Evolutionary conservation across 2,329 filamentous ascomycete species (phyloP).

Genomic region (Zymoseptoria crescenta): DNA sequence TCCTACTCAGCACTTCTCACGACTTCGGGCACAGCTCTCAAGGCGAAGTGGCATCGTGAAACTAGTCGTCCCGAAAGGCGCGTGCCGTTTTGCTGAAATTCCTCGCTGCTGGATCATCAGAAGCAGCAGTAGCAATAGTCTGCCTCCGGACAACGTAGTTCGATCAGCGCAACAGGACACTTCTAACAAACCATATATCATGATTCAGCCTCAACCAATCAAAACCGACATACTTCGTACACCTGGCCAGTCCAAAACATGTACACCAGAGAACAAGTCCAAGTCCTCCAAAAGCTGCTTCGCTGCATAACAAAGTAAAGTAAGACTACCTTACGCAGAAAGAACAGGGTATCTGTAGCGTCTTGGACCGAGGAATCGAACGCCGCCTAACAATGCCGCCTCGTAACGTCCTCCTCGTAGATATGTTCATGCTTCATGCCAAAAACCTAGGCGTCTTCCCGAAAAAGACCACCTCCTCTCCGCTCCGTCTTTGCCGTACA

Average conservation of each 20-base stretch:
- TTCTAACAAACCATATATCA: no score
- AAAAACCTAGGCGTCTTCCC: background rate
- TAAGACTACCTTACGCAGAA: background rate
- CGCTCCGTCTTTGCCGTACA: background rate
- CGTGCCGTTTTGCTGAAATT: background rate
- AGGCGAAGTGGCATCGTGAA: background rate
- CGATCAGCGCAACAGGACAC: background rate
- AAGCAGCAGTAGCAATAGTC: background rate
- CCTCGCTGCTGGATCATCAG: background rate
- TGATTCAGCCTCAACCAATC: background rate
- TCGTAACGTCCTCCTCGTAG: background rate
- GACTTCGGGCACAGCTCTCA: background rate
- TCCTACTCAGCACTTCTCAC: background rate
- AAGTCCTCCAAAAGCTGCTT: background rate
- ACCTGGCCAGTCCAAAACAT: background rate
- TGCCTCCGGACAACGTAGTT: background rate
- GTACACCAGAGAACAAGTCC: background rate
- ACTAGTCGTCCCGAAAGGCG: no score
- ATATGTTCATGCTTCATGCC: background rate
- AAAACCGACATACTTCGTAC: no score
- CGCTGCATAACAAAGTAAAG: background rate
- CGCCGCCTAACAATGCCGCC: background rate
- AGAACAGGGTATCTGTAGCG: background rate
- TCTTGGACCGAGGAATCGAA: background rate
- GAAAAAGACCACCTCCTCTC: background rate